Conservation (phyloP, 495 filamentous ascomycete species). For the Paragyromitra xinjiangensis region DNA sequence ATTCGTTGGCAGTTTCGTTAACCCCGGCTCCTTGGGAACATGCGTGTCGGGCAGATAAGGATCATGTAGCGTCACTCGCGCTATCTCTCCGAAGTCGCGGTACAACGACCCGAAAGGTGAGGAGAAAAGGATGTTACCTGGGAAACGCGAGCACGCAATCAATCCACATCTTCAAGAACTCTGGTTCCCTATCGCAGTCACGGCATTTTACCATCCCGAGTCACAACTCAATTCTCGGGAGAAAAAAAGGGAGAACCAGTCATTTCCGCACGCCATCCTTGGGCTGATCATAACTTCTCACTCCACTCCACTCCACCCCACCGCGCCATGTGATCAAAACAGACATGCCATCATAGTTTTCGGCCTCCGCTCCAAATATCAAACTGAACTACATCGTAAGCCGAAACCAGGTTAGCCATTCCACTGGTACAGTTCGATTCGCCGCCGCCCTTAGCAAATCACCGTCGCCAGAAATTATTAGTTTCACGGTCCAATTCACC, state of each 20-base stretch:
- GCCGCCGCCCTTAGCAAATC: conserved; percentile 12
- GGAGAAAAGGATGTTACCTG: conserved; percentile 21
- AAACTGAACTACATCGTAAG: conserved; percentile 25
- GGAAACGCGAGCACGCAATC: conserved; percentile 13
- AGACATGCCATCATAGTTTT: conserved; percentile 17
- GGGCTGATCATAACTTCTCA: conserved; percentile 41
- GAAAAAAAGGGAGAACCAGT: conserved; percentile 24
- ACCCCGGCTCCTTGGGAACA: conserved; percentile 30
- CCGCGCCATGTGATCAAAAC: conserved; percentile 19
- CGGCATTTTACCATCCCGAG: background rate
- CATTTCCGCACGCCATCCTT: conserved; percentile 30
- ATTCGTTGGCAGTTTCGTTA: conserved; percentile 32
- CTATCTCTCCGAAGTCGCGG: conserved; percentile 13
- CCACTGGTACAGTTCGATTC: conserved; percentile 32
- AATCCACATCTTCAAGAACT: background rate
- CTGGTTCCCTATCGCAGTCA: background rate
- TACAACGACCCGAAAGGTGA: conserved; percentile 20
- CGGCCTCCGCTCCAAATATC: background rate
- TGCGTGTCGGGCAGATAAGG: conserved; percentile 25
- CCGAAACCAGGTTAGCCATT: conserved; percentile 26
- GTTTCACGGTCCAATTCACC: conserved; percentile 13
- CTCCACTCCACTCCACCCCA: conserved; percentile 14
- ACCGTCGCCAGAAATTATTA: conserved; percentile 1
- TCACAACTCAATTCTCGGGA: conserved; percentile 7
- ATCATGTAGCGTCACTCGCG: conserved; percentile 45